phyloP scores from a whole-genome alignment of 1,139 yeast genomes.

The Candida dubliniensis region DNA sequence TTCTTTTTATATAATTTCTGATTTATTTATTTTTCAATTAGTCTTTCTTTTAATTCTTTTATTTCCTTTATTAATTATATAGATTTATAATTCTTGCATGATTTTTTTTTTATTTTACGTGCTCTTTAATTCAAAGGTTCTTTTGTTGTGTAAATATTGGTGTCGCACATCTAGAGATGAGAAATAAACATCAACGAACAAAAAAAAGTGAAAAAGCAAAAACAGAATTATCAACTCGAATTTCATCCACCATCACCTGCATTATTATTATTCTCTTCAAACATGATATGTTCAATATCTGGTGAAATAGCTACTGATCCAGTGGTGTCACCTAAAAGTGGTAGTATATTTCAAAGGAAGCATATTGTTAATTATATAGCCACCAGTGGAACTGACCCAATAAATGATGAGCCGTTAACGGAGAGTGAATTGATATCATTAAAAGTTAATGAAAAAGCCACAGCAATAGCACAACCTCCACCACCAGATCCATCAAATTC shows the following conservation, averaged over 20 bases:
- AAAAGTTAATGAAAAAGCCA: slow-evolving; percentile 18
- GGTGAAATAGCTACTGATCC: slow-evolving; percentile 70
- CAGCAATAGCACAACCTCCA: slow-evolving; percentile 33
- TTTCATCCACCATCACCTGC: not conserved
- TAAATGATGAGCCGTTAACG: slow-evolving; percentile 60
- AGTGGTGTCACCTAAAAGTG: slow-evolving; percentile 75
- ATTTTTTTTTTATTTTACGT: too few species aligned
- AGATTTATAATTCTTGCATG: too few species aligned
- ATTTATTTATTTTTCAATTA: too few species aligned
- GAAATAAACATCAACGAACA: not conserved
- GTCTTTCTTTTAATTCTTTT: too few species aligned
- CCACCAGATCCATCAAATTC: slow-evolving; percentile 54
- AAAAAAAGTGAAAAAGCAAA: not conserved
- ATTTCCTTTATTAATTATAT: too few species aligned
- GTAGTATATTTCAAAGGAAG: slow-evolving; percentile 66
- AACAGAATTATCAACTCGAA: not conserved
- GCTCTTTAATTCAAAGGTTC: too few species aligned
- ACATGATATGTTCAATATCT: slow-evolving; percentile 40
- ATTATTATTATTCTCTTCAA: not conserved
- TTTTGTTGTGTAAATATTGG: too few species aligned
- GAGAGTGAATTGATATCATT: slow-evolving; percentile 60
- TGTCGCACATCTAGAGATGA: too few species aligned
- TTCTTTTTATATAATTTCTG: too few species aligned
- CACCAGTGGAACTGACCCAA: slow-evolving; percentile 74
- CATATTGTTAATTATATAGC: slow-evolving; percentile 62